phyloP scores from a whole-genome alignment of 371 early-diverging fungal species.

The Mortierella sp. region DNA sequence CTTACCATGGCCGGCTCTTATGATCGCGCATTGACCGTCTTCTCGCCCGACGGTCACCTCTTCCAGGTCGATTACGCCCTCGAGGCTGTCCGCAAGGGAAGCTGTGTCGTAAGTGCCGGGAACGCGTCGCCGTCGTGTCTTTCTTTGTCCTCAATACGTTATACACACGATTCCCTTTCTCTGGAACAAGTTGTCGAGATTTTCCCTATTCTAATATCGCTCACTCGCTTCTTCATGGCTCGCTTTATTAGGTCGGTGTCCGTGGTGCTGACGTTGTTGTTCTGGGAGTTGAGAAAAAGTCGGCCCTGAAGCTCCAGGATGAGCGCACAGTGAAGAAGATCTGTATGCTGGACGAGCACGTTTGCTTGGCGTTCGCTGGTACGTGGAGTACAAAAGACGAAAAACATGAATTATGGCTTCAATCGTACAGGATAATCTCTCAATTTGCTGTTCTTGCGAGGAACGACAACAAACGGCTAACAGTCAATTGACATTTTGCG shows the following conservation, averaged over 20 bases:
- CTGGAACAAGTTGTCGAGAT: not conserved
- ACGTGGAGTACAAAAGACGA: constrained; percentile 40
- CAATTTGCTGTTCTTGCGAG: not conserved
- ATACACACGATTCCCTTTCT: too few species aligned
- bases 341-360: constrained; percentile 96
- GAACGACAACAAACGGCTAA: not conserved
- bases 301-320: constrained; percentile 96
- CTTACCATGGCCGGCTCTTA: constrained; percentile 68
- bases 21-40: constrained; percentile 97
- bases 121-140: constrained; percentile 33
- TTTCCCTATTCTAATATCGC: too few species aligned
- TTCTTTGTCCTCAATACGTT: not conserved
- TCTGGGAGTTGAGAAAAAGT: constrained; percentile 98
- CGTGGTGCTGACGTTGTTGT: constrained; percentile 94
- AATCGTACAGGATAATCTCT: not conserved
- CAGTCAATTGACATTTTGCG: not conserved
- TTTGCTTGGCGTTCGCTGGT: constrained; percentile 98
- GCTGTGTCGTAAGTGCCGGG: constrained; percentile 87
- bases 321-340: constrained; percentile 97
- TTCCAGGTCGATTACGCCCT: constrained; percentile 99
- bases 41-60: constrained; percentile 99
- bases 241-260: constrained; percentile 89
- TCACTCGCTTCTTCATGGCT: not conserved
- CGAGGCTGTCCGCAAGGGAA: constrained; percentile 98
- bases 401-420: not conserved